Percentiles rank a stretch among this genome's conserved stretches.
phyloP scores from a whole-genome alignment of 345 rosid genomes.

The Gynandropsis gynandra region DNA sequence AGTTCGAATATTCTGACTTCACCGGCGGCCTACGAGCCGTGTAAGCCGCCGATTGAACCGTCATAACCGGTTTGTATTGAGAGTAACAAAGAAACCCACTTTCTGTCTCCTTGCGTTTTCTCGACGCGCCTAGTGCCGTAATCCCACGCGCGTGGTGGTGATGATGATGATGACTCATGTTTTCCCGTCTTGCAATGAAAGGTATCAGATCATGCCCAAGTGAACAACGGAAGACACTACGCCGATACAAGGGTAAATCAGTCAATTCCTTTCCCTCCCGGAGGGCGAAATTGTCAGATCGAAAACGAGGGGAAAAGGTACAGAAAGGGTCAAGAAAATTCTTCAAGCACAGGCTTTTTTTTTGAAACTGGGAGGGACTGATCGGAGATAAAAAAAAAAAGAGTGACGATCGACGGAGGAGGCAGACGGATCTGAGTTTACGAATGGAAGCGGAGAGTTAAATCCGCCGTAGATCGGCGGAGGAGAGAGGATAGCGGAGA shows the following conservation, averaged over 20 bases:
- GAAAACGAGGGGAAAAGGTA: slow-evolving; percentile 19
- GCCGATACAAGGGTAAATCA: slow-evolving; percentile 15
- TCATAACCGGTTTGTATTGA: slow-evolving; percentile 4
- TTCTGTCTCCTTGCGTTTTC: slow-evolving; percentile 51
- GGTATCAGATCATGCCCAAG: not conserved
- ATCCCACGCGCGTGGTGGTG: slow-evolving; percentile 27
- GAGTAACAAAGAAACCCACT: slow-evolving; percentile 20
- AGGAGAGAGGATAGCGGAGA: not conserved
- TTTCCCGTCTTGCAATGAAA: slow-evolving; percentile 20
- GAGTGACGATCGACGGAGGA: slow-evolving; percentile 4
- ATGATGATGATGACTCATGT: slow-evolving; percentile 46
- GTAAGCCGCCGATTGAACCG: no score
- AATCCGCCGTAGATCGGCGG: slow-evolving; percentile 12
- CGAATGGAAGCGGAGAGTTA: not conserved
- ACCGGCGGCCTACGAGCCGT: no score
- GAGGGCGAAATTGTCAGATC: slow-evolving; percentile 30
- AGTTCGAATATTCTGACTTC: slow-evolving; percentile 29
- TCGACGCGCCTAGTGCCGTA: slow-evolving; percentile 32
- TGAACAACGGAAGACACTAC: no score
- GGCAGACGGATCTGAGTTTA: not conserved
- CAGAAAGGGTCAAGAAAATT: not conserved
- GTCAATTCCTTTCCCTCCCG: not conserved
- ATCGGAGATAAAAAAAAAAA: not conserved
- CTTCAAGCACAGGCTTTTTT: not conserved
- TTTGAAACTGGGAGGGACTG: not conserved